Base-by-base conservation (phyloP, 2,329 filamentous ascomycete species). In the Paradendryphiella salina region DNA sequence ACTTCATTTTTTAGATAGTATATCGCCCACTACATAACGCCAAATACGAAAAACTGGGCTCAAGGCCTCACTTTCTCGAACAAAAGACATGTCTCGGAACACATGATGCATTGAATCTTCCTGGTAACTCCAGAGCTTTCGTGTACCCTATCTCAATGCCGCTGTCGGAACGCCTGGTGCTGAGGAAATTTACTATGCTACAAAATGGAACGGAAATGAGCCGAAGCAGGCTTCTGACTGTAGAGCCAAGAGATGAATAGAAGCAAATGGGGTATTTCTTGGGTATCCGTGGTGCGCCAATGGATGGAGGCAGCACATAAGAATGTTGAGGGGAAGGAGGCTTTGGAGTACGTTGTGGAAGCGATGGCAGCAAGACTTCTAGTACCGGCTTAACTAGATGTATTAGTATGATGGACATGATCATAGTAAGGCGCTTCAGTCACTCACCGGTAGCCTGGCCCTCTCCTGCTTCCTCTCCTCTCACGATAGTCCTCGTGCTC, bases 361-460 rank as follows among this genome's bases (percentile, higher is more conserved):
- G 26, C 9, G 15, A 28, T 42, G 13, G 18, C 20, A 47, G 28
- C 5, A 29, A n/a, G 13, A 11, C 4, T 42, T 17, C 15, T n/a
- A 49, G 31, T 34, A 23, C 43, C 29, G 33, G 44, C 17, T 52
- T 29, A 52, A 39, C 50, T 52, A 31, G 11, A 23, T 11, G 23
- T 39, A 18, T 52, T 21, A 52, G 39, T 28, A 35, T n/a, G 17
- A 6, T 14, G 9, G n/a, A 3, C 6, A 4, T 15, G 9, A 11
- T 18, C 18, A 13, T 0, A 3, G 0, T 5, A 8, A 1, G 14
- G 6, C 4, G 3, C 9, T 37, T n/a, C 3, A 2, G 36, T 1
- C 15, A 80, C 78, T 74, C 64, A 79, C 72, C 80, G 76, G 64
- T 80, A 82, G 11, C 76, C 75, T 20, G 36, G 37, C 46, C 74